Evolutionary conservation across 2,329 filamentous ascomycete species (phyloP).

Genomic region (Penicillium concentricum): DNA sequence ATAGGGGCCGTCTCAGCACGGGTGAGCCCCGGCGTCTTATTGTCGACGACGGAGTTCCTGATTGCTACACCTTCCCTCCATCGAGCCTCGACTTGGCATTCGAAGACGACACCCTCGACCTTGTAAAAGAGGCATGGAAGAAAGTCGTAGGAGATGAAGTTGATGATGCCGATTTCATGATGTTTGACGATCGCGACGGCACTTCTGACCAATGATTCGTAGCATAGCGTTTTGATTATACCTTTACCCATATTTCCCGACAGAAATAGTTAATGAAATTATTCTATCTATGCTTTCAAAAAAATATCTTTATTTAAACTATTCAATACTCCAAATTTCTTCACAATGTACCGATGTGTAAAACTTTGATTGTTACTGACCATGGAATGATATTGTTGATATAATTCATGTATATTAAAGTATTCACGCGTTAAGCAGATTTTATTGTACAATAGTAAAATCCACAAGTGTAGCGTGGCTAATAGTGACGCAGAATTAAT

Average conservation of each 20-base stretch:
- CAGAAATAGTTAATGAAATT: conserved; percentile 1
- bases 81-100: conserved; percentile 68
- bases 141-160: conserved; percentile 56
- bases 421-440: not conserved
- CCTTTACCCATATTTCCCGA: not conserved
- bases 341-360: not conserved
- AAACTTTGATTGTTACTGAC: not conserved
- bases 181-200: conserved; percentile 72
- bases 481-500: conserved; percentile 16
- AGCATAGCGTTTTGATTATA: conserved; percentile 6
- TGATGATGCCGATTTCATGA: conserved; percentile 64
- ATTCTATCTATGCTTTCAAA: not conserved
- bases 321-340: not conserved
- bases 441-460: not conserved
- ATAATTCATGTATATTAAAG: not conserved
- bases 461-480: too few relatives aligned
- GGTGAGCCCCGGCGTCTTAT: conserved; percentile 13
- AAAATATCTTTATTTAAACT: not conserved
- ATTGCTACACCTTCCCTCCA: conserved; percentile 58
- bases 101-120: conserved; percentile 66
- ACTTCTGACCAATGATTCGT: conserved; percentile 51
- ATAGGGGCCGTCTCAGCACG: conserved; percentile 34
- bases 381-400: not conserved
- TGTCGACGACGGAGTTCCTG: conserved; percentile 35
- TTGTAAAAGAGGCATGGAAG: conserved; percentile 70